phyloP scores from a whole-genome alignment of 1,139 yeast genomes.

The Suhomyces chickasaworum region DNA sequence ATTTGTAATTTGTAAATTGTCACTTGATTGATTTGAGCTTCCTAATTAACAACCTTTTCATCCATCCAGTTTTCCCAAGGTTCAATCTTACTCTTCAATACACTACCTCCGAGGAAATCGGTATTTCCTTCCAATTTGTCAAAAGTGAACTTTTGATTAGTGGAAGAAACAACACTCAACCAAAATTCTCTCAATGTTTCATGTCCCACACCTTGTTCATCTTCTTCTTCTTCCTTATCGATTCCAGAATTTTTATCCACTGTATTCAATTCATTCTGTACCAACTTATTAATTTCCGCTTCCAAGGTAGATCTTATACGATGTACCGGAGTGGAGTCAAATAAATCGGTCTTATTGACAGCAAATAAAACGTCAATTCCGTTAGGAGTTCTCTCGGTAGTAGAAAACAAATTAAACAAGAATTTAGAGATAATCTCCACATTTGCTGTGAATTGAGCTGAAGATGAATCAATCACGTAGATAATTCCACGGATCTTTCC shows the following conservation, averaged over 20 bases:
- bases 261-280: constrained; percentile 35
- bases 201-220: constrained; percentile 26
- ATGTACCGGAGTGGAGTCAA: constrained; percentile 72
- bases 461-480: constrained; percentile 68
- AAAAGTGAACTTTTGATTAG: constrained; percentile 50
- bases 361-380: constrained; percentile 77
- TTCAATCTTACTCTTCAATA: constrained; percentile 53
- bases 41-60: constrained; percentile 61
- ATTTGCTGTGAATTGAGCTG: constrained; percentile 36
- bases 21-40: neutral
- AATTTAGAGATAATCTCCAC: constrained; percentile 53
- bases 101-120: constrained; percentile 72
- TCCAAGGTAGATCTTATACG: constrained; percentile 64
- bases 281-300: constrained; percentile 59
- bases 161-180: constrained; percentile 49
- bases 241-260: constrained; percentile 32
- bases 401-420: constrained; percentile 54
- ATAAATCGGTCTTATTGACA: constrained; percentile 80
- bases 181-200: constrained; percentile 41
- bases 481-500: constrained; percentile 62
- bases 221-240: constrained; percentile 35
- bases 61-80: constrained; percentile 80
- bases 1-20: too few species aligned
- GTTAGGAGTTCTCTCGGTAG: constrained; percentile 59
- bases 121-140: constrained; percentile 73